Base-by-base conservation (phyloP, 306 rosid species). In the Citrullus colocynthis region DNA sequence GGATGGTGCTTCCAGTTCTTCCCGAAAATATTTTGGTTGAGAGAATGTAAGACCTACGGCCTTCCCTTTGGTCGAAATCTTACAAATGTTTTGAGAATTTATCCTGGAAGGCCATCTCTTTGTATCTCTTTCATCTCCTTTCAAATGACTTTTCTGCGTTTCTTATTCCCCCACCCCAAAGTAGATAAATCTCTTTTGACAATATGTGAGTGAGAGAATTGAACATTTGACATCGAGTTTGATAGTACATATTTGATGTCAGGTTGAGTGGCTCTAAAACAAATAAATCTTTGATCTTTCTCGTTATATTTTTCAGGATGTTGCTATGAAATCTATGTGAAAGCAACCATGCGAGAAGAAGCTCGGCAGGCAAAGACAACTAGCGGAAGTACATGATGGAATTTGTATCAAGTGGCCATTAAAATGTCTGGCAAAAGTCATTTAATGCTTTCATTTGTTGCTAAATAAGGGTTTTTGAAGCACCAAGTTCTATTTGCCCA, bases 241-340 rank as follows among this genome's bases (percentile, higher is more conserved):
- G 28, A 24, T 24, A 24, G 28, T 0, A 24, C 28, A 24, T 24
- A 24, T 24, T 24, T 24, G 28, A 24, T 1, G 1, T 24, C 28
- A 1, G 28, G 28, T 24, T 24, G 28, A 24, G 28, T 24, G 28
- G 28, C 28, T 24, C 28, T 24, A 24, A 24, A 24, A 34, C 2
- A 63, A 32, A 7, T 2, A 64, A 1, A 30, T 4, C 32, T n/a
- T 48, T 70, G 57, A 44, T 45, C 57, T 20, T 11, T 69, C 20
- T 48, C 30, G 14, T 71, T 74, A 10, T 41, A n/a, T 69, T 37
- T 80, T 61, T 79, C 90, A 90, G 96, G 97, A 60, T 85, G 89
- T 85, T 85, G 90, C 88, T 95, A 92, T 20, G 97, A 92, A 87
- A 83, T 95, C 81, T 89, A 90, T 51, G 88, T 89, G 49, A 92